These are phyloP conservation scores for Paramecium sexaurelia DNA, from an alignment of 73 alveolate genomes.

Conservation along the genomic window DNA sequence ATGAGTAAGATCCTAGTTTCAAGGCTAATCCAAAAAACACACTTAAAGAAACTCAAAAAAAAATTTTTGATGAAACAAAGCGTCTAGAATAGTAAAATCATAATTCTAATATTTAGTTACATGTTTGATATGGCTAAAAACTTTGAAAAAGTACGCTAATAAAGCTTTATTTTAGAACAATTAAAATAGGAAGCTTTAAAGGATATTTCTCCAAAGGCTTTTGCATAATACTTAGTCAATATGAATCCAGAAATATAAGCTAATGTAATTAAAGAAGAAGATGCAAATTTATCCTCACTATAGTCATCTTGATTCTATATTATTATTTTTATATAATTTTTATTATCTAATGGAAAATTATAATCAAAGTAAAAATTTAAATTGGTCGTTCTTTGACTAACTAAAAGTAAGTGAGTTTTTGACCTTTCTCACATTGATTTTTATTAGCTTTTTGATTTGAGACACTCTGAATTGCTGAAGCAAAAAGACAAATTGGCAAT, in stretches of 20 bases:
- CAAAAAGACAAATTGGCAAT: constrained; percentile 58
- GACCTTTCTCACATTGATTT: not conserved
- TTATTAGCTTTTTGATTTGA: constrained; percentile 62
- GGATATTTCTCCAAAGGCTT: not conserved
- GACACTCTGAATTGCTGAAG: constrained; percentile 63
- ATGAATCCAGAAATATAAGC: not conserved
- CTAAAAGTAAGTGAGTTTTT: not conserved
- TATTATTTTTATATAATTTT: not conserved
- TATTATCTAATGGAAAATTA: not conserved
- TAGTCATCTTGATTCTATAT: constrained; percentile 19
- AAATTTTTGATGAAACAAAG: not conserved
- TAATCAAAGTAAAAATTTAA: constrained; percentile 6
- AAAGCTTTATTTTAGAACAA: not conserved
- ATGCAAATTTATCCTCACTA: not conserved
- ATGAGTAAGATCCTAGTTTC: not conserved
- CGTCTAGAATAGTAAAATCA: constrained; percentile 8
- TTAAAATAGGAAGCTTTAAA: not conserved
- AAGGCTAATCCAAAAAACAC: not conserved
- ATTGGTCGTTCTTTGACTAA: not conserved
- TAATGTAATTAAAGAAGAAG: constrained; percentile 40
- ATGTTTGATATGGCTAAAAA: constrained; percentile 55
- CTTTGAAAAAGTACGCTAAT: constrained; percentile 20
- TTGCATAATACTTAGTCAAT: not conserved
- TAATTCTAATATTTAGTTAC: not conserved
- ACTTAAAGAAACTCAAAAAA: not conserved